Percentiles rank a stretch among this genome's conserved stretches.
Evolutionary conservation across 2,329 filamentous ascomycete species (phyloP).

Genomic region (Sphaerulina musiva): DNA sequence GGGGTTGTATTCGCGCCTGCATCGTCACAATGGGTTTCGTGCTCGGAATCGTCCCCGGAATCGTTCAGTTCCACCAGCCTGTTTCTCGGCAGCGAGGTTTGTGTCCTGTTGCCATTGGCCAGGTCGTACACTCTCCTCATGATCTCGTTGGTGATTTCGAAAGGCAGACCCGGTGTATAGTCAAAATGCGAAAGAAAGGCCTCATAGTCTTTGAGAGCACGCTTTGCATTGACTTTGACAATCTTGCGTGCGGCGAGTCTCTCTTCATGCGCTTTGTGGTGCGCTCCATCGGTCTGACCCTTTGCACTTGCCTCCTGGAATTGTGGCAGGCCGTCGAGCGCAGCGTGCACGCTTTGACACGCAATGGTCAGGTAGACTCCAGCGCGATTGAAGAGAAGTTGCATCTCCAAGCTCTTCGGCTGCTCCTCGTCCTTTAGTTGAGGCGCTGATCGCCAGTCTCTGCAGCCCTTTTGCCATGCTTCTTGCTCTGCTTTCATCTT

Average conservation of each 20-base stretch:
- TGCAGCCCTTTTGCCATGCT: slow-evolving; percentile 35
- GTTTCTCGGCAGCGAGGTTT: slow-evolving; percentile 28
- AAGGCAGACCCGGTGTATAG: slow-evolving; percentile 65
- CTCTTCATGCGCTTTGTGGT: slow-evolving; percentile 43
- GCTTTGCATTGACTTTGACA: slow-evolving; percentile 68
- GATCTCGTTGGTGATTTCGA: slow-evolving; percentile 53
- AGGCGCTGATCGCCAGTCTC: slow-evolving; percentile 45
- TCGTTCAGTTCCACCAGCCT: slow-evolving; percentile 28
- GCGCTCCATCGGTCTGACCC: slow-evolving; percentile 37
- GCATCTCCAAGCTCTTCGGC: slow-evolving; percentile 66
- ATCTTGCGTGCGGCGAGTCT: slow-evolving; percentile 58
- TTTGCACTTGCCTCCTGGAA: slow-evolving; percentile 28
- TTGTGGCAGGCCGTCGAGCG: slow-evolving; percentile 46
- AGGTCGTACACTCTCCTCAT: slow-evolving; percentile 53
- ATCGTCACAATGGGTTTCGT: slow-evolving; percentile 16
- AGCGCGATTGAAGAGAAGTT: slow-evolving; percentile 70
- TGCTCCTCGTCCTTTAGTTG: slow-evolving; percentile 58
- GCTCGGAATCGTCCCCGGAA: slow-evolving; percentile 21
- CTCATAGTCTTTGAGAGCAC: slow-evolving; percentile 67
- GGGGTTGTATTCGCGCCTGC: slow-evolving; percentile 19
- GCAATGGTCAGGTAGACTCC: slow-evolving; percentile 66
- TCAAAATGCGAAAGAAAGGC: slow-evolving; percentile 67
- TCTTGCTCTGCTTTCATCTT: slow-evolving; percentile 36
- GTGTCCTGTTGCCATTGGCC: slow-evolving; percentile 40
- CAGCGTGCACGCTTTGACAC: slow-evolving; percentile 55